These are phyloP conservation scores for Barnettozyma botsteinii DNA, from an alignment of 805 yeast genomes.

Conservation along the genomic window DNA sequence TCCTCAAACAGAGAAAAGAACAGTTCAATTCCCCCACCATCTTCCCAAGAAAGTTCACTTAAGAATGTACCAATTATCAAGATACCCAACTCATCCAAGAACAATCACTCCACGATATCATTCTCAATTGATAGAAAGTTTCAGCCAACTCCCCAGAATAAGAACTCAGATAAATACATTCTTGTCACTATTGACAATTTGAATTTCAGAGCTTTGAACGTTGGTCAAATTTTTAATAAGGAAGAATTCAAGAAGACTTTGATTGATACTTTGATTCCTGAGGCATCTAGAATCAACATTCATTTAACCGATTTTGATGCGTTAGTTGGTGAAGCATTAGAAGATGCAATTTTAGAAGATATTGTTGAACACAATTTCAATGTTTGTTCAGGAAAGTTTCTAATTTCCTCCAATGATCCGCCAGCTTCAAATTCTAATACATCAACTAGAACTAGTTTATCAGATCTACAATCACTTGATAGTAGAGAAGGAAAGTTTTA, in stretches of 20 bases:
- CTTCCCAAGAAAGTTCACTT: slow-evolving; percentile 1
- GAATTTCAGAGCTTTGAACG: slow-evolving; percentile 45
- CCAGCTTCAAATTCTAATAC: slow-evolving; percentile 36
- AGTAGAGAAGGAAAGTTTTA: slow-evolving; percentile 39
- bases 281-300: slow-evolving; percentile 29
- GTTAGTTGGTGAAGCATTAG: slow-evolving; percentile 49
- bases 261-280: slow-evolving; percentile 30
- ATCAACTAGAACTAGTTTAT: slow-evolving; percentile 35
- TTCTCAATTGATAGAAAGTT: slow-evolving; percentile 31
- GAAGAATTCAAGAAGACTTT: slow-evolving; percentile 37
- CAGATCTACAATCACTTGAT: slow-evolving; percentile 51
- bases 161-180: slow-evolving; percentile 34
- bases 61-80: neutral
- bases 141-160: slow-evolving; percentile 32
- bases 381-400: slow-evolving; percentile 31
- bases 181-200: slow-evolving; percentile 62
- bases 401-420: slow-evolving; percentile 27
- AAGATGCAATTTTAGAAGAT: slow-evolving; percentile 40
- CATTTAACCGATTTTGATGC: slow-evolving; percentile 68
- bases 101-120: slow-evolving; percentile 1
- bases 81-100: neutral
- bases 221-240: slow-evolving; percentile 26
- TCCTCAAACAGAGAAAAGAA: slow-evolving; percentile 8
- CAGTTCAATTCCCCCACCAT: slow-evolving; percentile 4
- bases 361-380: slow-evolving; percentile 32